Conservation (phyloP, 176 grass and related monocot species). For the Aegilops sharonensis region DNA sequence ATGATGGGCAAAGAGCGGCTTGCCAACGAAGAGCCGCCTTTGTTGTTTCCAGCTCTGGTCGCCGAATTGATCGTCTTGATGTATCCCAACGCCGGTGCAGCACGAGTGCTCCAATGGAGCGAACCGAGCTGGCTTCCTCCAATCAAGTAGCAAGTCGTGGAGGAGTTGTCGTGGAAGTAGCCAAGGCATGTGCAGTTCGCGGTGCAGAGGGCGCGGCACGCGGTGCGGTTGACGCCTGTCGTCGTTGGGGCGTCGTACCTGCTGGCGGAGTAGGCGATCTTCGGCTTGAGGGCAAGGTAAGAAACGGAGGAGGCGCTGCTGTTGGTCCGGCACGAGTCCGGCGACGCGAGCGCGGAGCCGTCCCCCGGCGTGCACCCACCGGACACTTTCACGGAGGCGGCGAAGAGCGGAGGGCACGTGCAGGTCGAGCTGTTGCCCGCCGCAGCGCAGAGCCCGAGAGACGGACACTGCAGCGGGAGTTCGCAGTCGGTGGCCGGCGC, state of each 20-base stretch:
- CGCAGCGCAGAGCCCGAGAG: slow-evolving; percentile 48
- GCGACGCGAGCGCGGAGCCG: slow-evolving; percentile 51
- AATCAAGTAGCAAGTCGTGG: slow-evolving; percentile 56
- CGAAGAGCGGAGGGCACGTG: slow-evolving; percentile 56
- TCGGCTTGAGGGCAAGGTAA: slow-evolving; percentile 47
- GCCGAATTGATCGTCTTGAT: slow-evolving; percentile 48
- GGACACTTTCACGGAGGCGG: background rate
- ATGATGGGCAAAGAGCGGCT: slow-evolving; percentile 43
- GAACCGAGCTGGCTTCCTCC: slow-evolving; percentile 59
- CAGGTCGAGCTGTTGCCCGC: slow-evolving; percentile 53
- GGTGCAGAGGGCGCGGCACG: slow-evolving; percentile 62
- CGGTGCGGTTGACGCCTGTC: slow-evolving; percentile 23
- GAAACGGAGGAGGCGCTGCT: background rate
- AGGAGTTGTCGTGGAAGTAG: slow-evolving; percentile 62
- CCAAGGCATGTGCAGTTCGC: slow-evolving; percentile 63
- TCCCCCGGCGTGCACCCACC: slow-evolving; percentile 60
- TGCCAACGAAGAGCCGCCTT: background rate
- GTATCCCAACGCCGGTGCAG: slow-evolving; percentile 27
- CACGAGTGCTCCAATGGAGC: slow-evolving; percentile 37
- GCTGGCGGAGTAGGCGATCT: slow-evolving; percentile 55
- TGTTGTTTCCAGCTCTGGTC: background rate
- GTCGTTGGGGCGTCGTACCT: slow-evolving; percentile 45
- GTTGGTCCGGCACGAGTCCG: slow-evolving; percentile 25
- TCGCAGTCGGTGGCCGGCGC: slow-evolving; percentile 59
- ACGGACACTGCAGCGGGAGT: slow-evolving; percentile 52